Conservation (phyloP, 2,329 filamentous ascomycete genomes). For the Neurospora sp. region DNA sequence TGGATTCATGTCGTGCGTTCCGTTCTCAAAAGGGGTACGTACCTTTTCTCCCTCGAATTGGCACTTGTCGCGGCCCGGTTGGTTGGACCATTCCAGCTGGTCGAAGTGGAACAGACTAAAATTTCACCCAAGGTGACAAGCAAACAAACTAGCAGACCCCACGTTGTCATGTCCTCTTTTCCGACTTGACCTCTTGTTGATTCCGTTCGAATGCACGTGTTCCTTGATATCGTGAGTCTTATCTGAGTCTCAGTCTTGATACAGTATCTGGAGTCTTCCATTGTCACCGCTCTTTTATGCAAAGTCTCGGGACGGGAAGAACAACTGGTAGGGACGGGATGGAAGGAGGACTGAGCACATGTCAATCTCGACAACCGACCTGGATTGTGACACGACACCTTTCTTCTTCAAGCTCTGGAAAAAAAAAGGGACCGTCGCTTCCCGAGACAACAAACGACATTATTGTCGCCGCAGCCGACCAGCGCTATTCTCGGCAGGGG, state of each 20-base stretch:
- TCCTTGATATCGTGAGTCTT: neutral
- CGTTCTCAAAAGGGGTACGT: neutral
- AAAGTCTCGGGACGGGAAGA: neutral
- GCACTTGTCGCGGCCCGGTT: neutral
- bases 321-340: neutral
- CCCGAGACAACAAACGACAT: neutral
- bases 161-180: neutral
- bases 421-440: neutral
- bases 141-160: neutral
- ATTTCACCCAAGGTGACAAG: neutral
- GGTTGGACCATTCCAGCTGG: neutral
- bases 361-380: neutral
- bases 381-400: neutral
- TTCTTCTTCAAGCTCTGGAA: neutral
- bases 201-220: neutral
- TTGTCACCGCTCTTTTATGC: neutral
- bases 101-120: neutral
- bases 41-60: neutral
- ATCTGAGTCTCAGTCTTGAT: neutral
- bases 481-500: slow-evolving; percentile 1
- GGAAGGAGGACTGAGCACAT: neutral
- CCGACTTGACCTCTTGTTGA: neutral
- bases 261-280: neutral
- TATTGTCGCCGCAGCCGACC: neutral
- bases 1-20: neutral